Percentiles rank a stretch among this genome's conserved stretches.
Evolutionary conservation across 345 rosid species (phyloP).

Genomic region (Dipteronia sinensis): DNA sequence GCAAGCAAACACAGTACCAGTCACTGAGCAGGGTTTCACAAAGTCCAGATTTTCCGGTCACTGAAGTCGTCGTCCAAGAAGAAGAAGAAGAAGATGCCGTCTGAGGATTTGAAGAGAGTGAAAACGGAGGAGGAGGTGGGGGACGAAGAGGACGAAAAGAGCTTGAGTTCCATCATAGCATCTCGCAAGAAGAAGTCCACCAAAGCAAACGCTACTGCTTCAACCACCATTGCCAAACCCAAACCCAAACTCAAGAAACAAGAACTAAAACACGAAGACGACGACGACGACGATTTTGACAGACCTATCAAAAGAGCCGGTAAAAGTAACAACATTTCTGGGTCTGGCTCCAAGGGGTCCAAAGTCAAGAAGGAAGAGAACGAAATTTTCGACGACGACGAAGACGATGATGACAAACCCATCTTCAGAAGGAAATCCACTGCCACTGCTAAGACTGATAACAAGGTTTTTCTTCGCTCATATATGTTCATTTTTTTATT

Average conservation of each 20-base stretch:
- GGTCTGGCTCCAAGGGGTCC: constrained; percentile 32
- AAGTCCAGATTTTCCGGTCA: background rate
- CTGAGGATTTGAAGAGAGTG: constrained; percentile 51
- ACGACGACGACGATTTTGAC: constrained; percentile 29
- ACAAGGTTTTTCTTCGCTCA: constrained; percentile 36
- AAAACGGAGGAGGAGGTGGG: constrained; percentile 37
- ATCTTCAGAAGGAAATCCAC: constrained; percentile 41
- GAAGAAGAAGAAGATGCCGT: constrained; percentile 44
- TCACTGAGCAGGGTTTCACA: background rate
- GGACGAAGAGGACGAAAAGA: constrained; percentile 34
- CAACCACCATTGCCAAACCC: constrained; percentile 19
- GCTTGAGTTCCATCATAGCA: constrained; percentile 51
- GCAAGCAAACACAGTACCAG: background rate
- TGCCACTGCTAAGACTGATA: constrained; percentile 39
- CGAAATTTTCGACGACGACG: constrained; percentile 25
- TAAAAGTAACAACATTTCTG: background rate
- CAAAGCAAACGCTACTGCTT: constrained; percentile 19
- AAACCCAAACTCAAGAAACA: constrained; percentile 48
- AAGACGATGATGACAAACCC: constrained; percentile 46
- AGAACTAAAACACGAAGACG: constrained; percentile 31
- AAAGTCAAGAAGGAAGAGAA: constrained; percentile 44
- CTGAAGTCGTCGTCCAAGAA: background rate
- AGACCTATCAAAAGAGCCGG: constrained; percentile 30
- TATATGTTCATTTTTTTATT: background rate
- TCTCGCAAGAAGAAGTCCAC: constrained; percentile 52